phyloP scores from a whole-genome alignment of 345 rosid species.

The Gossypium thurberi region DNA sequence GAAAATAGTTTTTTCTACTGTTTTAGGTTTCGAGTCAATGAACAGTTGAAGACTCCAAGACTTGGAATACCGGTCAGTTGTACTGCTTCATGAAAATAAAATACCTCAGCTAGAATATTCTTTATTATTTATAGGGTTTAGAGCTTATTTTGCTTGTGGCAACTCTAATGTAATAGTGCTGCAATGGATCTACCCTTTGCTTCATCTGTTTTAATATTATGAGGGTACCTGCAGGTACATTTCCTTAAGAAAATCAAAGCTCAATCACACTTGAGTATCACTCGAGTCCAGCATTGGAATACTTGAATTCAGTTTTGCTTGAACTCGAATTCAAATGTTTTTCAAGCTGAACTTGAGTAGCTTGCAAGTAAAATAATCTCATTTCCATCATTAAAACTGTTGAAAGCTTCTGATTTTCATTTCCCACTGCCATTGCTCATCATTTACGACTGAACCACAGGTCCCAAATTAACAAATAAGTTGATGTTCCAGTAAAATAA shows the following conservation, averaged over 20 bases:
- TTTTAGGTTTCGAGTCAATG: constrained; percentile 32
- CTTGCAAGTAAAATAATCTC: too few species aligned
- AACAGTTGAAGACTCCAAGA: neutral
- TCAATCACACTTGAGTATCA: too few species aligned
- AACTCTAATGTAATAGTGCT: neutral
- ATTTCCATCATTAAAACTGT: too few species aligned
- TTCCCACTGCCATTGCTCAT: too few species aligned
- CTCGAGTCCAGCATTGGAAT: too few species aligned
- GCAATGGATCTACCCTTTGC: neutral
- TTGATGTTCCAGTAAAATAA: neutral
- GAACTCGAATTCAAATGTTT: too few species aligned
- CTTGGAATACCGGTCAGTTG: neutral
- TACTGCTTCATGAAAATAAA: neutral
- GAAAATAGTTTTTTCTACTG: constrained; percentile 45
- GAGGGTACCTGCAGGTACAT: neutral
- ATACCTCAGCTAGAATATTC: neutral
- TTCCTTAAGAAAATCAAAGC: neutral
- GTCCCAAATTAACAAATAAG: neutral
- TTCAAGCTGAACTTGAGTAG: too few species aligned
- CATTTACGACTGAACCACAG: too few species aligned
- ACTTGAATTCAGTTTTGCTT: too few species aligned
- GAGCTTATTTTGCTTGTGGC: neutral
- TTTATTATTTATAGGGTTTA: neutral
- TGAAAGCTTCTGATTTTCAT: too few species aligned
- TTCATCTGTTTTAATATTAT: neutral